Conservation (phyloP, 495 filamentous ascomycete genomes). For the Penicillium fimorum region DNA sequence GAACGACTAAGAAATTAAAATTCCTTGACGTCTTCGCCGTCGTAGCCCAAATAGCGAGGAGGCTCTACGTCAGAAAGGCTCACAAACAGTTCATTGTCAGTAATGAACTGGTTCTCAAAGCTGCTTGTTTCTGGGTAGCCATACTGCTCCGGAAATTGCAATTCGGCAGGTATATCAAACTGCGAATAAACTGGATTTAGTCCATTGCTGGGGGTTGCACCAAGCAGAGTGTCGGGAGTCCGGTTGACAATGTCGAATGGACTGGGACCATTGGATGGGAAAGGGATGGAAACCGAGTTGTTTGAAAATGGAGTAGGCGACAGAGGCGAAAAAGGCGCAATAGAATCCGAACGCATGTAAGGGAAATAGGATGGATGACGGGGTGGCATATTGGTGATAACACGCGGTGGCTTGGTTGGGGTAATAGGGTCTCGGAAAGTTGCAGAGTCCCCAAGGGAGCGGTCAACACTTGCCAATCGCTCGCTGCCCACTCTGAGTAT, state of each 20-base stretch:
- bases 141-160: not conserved
- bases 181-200: not conserved
- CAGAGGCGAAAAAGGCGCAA: not conserved
- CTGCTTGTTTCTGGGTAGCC: not conserved
- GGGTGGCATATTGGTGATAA: not conserved
- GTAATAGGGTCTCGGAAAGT: not conserved
- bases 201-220: not conserved
- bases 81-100: not conserved
- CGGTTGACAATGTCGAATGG: not conserved
- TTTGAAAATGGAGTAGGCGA: not conserved
- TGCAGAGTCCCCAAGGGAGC: not conserved
- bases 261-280: not conserved
- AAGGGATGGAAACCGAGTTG: not conserved
- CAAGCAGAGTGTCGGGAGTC: not conserved
- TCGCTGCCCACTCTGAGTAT: not conserved
- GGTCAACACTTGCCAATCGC: not conserved
- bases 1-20: not conserved
- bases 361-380: not conserved
- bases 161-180: not conserved
- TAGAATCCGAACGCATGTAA: not conserved
- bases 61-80: not conserved
- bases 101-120: not conserved
- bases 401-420: not conserved
- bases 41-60: not conserved
- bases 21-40: not conserved